These are phyloP conservation scores for Mucor indicus DNA, from an alignment of 371 early-diverging fungal genomes.

Conservation along the genomic window DNA sequence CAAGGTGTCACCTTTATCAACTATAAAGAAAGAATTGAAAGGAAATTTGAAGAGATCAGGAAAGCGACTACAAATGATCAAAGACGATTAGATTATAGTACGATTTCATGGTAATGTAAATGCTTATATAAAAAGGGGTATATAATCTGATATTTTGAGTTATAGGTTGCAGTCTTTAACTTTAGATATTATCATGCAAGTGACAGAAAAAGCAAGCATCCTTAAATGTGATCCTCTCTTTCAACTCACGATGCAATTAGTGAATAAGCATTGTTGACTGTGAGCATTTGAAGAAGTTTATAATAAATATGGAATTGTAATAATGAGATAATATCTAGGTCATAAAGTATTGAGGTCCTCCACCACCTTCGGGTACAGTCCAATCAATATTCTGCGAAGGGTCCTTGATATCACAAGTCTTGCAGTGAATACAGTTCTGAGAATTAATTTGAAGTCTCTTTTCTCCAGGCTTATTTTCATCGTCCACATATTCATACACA, in stretches of 20 bases:
- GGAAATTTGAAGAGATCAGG: conserved; percentile 46
- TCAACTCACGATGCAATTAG: too few species aligned
- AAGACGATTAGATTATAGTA: not conserved
- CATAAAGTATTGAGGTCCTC: conserved; percentile 73
- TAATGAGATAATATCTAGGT: conserved; percentile 8
- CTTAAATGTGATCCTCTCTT: not conserved
- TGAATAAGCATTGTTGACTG: too few species aligned
- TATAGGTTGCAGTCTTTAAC: not conserved
- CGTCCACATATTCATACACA: conserved; percentile 97
- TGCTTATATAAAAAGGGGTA: not conserved
- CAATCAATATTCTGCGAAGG: conserved; percentile 98
- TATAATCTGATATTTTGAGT: not conserved
- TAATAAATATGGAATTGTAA: too few species aligned
- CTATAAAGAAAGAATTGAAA: conserved; percentile 43
- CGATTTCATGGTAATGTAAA: conserved; percentile 3
- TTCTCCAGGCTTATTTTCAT: conserved; percentile 79
- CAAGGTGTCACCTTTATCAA: conserved; percentile 35
- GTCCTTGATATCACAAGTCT: conserved; percentile 99
- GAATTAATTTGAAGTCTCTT: conserved; percentile 98
- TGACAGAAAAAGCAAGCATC: not conserved
- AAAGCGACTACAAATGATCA: conserved; percentile 1
- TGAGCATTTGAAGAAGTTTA: too few species aligned
- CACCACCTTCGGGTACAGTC: conserved; percentile 98
- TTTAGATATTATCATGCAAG: conserved; percentile 6
- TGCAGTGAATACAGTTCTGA: conserved; percentile 98